These are phyloP conservation scores for Lichina pygmaea DNA, from an alignment of 495 filamentous ascomycete species.

Conservation along the genomic window DNA sequence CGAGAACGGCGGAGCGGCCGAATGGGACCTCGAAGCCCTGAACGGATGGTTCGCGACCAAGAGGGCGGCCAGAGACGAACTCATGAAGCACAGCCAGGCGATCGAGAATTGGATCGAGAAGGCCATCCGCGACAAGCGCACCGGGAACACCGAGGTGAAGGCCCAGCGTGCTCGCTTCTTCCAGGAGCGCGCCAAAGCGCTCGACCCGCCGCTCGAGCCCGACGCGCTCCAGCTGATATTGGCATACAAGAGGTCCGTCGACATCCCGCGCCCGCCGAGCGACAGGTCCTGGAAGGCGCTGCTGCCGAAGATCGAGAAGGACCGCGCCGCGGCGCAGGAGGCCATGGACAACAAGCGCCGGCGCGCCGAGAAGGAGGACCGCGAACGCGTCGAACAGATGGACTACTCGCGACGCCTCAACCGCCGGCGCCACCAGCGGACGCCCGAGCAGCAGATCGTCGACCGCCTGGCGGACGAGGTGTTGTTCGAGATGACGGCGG, in stretches of 20 bases:
- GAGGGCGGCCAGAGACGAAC: slow-evolving; percentile 1
- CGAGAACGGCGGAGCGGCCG: too few species aligned
- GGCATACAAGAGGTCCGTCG: slow-evolving; percentile 4
- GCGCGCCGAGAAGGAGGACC: background rate
- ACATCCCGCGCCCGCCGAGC: slow-evolving; percentile 4
- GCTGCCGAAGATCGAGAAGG: slow-evolving; percentile 2
- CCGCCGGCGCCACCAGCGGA: background rate
- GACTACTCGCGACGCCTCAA: background rate
- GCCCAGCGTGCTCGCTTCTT: slow-evolving; percentile 2
- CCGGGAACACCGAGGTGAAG: background rate
- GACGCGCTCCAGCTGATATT: slow-evolving; percentile 2
- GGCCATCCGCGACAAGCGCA: background rate
- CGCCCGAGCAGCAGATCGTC: slow-evolving; percentile 4
- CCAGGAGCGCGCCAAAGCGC: slow-evolving; percentile 1
- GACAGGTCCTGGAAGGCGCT: slow-evolving; percentile 5
- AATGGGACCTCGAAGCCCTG: slow-evolving; percentile 2
- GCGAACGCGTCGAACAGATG: slow-evolving; percentile 1
- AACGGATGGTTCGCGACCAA: slow-evolving; percentile 4
- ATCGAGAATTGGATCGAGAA: slow-evolving; percentile 7
- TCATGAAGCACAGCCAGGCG: slow-evolving; percentile 5
- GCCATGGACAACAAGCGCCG: background rate
- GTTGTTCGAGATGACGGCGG: background rate
- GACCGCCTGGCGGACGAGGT: slow-evolving; percentile 4
- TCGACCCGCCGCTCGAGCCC: slow-evolving; percentile 4
- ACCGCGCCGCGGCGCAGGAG: background rate